Percentiles rank a stretch among this genome's conserved stretches.
phyloP scores from a whole-genome alignment of 2,329 filamentous ascomycete genomes.

The Aureobasidium namibiae region DNA sequence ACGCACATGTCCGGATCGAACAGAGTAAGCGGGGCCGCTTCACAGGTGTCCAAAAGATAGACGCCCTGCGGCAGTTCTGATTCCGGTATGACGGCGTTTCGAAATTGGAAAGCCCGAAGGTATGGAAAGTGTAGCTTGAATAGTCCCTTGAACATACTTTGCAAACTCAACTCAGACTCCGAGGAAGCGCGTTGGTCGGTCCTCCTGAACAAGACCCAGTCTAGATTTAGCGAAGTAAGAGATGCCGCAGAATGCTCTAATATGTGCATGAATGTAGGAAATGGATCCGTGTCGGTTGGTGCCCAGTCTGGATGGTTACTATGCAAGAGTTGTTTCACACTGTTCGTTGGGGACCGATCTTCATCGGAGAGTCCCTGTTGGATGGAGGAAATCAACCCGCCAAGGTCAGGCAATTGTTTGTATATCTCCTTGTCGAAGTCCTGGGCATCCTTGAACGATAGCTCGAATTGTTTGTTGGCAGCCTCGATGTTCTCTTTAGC shows the following conservation, averaged over 20 bases:
- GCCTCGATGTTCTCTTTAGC: not conserved
- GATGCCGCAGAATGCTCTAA: constrained; percentile 15
- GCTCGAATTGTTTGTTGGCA: not conserved
- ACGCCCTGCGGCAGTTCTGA: constrained; percentile 29
- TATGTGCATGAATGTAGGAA: not conserved
- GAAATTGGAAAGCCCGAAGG: constrained; percentile 37
- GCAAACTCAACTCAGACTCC: not conserved
- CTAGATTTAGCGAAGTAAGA: constrained; percentile 28
- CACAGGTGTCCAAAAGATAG: constrained; percentile 25
- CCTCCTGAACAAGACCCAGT: constrained; percentile 25
- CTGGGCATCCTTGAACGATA: constrained; percentile 11
- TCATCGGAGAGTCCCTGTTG: not conserved
- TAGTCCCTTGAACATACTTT: constrained; percentile 18
- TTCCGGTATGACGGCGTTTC: constrained; percentile 34
- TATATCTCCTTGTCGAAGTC: constrained; percentile 20
- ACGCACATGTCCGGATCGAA: constrained; percentile 22
- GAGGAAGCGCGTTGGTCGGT: not conserved
- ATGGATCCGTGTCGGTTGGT: not conserved
- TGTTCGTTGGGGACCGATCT: not conserved
- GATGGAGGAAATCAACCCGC: not conserved
- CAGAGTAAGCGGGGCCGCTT: not conserved
- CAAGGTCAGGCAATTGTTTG: not conserved
- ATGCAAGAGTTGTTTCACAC: not conserved
- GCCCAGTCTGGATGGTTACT: not conserved
- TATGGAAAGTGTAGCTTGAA: constrained; percentile 33